These are phyloP conservation scores for Nowakowskiella sp. DNA, from an alignment of 192 early-diverging fungal species.

Conservation along the genomic window DNA sequence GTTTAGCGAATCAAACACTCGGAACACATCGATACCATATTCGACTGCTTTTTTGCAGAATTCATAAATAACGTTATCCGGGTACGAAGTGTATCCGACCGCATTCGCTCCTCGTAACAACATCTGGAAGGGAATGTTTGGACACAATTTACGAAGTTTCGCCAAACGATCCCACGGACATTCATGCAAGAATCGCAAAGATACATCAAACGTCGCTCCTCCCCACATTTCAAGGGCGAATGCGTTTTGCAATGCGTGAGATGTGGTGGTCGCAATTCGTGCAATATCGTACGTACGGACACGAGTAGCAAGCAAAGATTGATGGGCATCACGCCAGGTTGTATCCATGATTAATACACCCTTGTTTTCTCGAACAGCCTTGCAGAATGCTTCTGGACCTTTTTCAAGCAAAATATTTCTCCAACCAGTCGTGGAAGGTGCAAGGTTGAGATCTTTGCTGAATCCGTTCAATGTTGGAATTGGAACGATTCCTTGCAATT, in stretches of 20 bases:
- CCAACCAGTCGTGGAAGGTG: conserved; percentile 71
- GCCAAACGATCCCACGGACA: conserved; percentile 94
- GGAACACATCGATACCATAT: conserved; percentile 92
- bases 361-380: conserved; percentile 78
- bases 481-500: conserved; percentile 51
- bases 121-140: conserved; percentile 99
- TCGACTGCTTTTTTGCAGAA: conserved; percentile 83
- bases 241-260: conserved; percentile 76
- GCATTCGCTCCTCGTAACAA: conserved; percentile 95
- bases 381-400: conserved; percentile 86
- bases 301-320: conserved; percentile 89
- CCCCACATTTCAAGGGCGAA: conserved; percentile 98
- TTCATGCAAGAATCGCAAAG: conserved; percentile 92
- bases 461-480: conserved; percentile 52
- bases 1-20: conserved; percentile 97
- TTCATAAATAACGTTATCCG: conserved; percentile 92
- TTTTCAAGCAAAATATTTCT: conserved; percentile 74
- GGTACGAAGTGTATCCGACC: conserved; percentile 95
- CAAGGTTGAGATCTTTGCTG: conserved; percentile 26
- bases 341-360: conserved; percentile 94
- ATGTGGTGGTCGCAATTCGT: conserved; percentile 78
- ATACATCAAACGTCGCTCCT: conserved; percentile 95
- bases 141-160: conserved; percentile 73
- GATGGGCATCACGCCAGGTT: conserved; percentile 93
- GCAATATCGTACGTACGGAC: conserved; percentile 92